Evolutionary conservation across 2,329 filamentous ascomycete species (phyloP), one percentile per base, ranked within the genome.

Genomic region (Aureobasidium sp.): DNA sequence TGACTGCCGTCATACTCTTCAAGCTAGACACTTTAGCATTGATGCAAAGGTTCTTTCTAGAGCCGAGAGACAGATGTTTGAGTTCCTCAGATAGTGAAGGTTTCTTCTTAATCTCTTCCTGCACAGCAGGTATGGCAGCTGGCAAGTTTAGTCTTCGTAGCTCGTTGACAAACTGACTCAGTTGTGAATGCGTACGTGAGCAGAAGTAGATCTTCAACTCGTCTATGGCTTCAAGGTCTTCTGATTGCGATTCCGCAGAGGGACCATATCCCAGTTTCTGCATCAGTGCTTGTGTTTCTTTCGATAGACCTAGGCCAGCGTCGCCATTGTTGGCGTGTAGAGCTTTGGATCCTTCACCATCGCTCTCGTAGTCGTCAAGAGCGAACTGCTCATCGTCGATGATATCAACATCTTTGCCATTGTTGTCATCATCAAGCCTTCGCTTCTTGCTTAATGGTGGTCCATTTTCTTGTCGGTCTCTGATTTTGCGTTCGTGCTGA

Each of bases 161-260:
- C 73, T 97, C 92, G 46, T 86, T 83, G 20, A 93, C 87, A 73
- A 97, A 96, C 71, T 97, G 92, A 0, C 88, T 88, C 15, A 97
- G 77, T 70, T 97, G 92, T 2, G 92, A 97, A 73, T 97, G 92
- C 1, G 92, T 97, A 70, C 92, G 84, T 8, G 92, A 97, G 62
- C 91, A 94, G 75, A 93, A 96, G 74, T 90, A 96, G 57, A 97
- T 89, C 80, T 93, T 96, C 56, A 88, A 79, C 66, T 88, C 85
- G 61, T 90, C 84, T 13, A 84, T 79, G 8, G 81, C 73, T 41
- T 83, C 78, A n/a, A 79, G 74, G 6, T 80, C 76, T 9, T 82
- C 77, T 8, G 79, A 76, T 17, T 72, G 60, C 10, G 61, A 51
- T 34, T 71, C 68, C 13, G 63, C 46, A 20, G 70, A 72, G 60